Base-by-base conservation (phyloP, 2,329 filamentous ascomycete species). In the Alternaria sp. region DNA sequence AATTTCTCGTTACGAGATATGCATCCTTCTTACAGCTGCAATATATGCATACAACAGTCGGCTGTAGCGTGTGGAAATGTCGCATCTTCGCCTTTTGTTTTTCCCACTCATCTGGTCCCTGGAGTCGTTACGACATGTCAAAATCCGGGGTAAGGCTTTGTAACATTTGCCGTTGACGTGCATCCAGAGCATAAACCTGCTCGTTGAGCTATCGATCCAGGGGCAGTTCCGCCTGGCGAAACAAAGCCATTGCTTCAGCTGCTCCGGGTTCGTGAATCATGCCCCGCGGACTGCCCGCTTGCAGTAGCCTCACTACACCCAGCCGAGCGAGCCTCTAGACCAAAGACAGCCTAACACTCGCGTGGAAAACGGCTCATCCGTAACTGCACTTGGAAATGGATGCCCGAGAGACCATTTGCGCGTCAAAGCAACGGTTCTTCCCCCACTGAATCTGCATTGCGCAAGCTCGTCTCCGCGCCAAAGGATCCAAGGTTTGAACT, bases 401-500 rank as follows among this genome's bases (percentile, higher is more conserved):
- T 55, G 43, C 26, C 12, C 26, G n/a, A 49, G 38, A 26, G 43
- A 14, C 43, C 26, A n/a, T 39, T 39, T 46, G 18, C 11, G 44
- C 38, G 39, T 58, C 54, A 51, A 54, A 57, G 44, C 47, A 42
- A 38, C n/a, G 28, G 46, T 59, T 54, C 52, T 11, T 12, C 24
- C 52, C 39, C 47, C 44, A 51, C 53, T 22, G 26, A 20, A 49
- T 49, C 41, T 41, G 41, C 56, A 60, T 63, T 57, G 61, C 61
- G 57, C 54, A 60, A 63, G 30, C 53, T 63, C 52, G 57, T 61
- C 57, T 57, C 49, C 57, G 39, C 36, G 57, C 24, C 54, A 18
- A 56, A 63, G 57, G 57, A 61, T 52, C 24, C 26, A 57, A 61
- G 44, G 61, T 54, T 61, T 57, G 57, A 46, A 58, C 43, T 26